Conservation (phyloP, 305 asterid species). For the Lippia alba region DNA sequence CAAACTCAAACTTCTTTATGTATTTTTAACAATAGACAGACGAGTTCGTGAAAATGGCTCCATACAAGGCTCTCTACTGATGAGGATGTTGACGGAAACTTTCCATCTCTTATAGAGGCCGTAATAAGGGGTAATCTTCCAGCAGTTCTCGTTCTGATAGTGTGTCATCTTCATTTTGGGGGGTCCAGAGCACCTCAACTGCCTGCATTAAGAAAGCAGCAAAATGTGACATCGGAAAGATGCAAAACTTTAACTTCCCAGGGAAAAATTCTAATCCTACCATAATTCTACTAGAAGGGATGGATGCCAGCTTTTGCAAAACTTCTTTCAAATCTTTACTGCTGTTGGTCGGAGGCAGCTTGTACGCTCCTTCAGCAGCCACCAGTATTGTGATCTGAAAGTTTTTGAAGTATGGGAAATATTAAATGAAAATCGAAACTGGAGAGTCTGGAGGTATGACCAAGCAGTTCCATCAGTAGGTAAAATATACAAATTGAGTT, state of each 20-base stretch:
- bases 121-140: conserved; percentile 76
- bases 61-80: too few species aligned
- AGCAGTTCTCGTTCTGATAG: conserved; percentile 82
- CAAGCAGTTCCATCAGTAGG: not conserved
- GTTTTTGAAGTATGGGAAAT: conserved; percentile 5
- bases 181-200: conserved; percentile 92
- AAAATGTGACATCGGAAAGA: conserved; percentile 23
- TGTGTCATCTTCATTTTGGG: conserved; percentile 75
- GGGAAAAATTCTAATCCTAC: conserved; percentile 41
- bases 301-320: conserved; percentile 63
- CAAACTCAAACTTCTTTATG: too few species aligned
- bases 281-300: conserved; percentile 63
- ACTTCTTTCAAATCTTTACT: conserved; percentile 77
- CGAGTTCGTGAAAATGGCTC: too few species aligned
- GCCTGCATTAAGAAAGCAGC: conserved; percentile 54
- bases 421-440: not conserved
- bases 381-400: conserved; percentile 83
- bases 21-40: too few species aligned
- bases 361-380: conserved; percentile 83
- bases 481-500: not conserved
- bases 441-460: not conserved
- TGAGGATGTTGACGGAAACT: not conserved
- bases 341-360: conserved; percentile 73
- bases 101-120: conserved; percentile 59
- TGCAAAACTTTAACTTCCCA: conserved; percentile 16